These are phyloP conservation scores for Proliferodiscus dingleyae DNA, from an alignment of 2,329 filamentous ascomycete genomes.

Conservation along the genomic window DNA sequence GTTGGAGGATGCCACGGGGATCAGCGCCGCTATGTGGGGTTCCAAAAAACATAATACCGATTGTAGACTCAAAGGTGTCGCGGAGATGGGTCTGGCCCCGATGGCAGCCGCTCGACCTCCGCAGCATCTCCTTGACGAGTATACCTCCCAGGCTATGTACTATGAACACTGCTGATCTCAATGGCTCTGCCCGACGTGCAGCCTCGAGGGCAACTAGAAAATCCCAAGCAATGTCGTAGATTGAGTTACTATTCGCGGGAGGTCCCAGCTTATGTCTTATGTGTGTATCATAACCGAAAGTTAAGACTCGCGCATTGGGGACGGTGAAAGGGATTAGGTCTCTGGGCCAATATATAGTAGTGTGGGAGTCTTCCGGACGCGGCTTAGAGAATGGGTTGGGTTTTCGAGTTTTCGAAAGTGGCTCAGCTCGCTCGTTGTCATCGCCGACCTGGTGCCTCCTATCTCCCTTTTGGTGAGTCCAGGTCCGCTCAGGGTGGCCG, in stretches of 20 bases:
- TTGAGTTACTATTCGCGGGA: constrained; percentile 3
- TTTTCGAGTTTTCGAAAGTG: no score
- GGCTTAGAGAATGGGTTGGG: no score
- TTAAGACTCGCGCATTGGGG: constrained; percentile 13
- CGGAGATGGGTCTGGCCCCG: background rate
- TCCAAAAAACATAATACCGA: constrained; percentile 68
- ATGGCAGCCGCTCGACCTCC: constrained; percentile 1
- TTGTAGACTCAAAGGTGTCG: constrained; percentile 63
- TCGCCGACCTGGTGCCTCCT: no score
- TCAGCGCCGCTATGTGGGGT: constrained; percentile 68
- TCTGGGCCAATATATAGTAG: constrained; percentile 20
- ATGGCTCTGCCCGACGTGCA: no score
- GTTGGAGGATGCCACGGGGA: constrained; percentile 29
- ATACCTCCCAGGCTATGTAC: no score
- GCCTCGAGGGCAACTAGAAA: constrained; percentile 16
- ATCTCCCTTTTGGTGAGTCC: no score
- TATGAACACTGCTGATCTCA: no score
- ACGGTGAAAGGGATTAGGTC: constrained; percentile 10
- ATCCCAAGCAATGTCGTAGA: constrained; percentile 6
- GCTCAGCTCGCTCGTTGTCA: no score
- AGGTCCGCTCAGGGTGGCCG: no score
- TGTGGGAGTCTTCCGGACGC: no score
- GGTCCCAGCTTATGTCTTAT: constrained; percentile 26
- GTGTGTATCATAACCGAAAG: constrained; percentile 36
- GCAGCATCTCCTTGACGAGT: no score